These are phyloP conservation scores for Dillenia suffruticosa DNA, from an alignment of 164 flowering plant genomes.

Conservation along the genomic window DNA sequence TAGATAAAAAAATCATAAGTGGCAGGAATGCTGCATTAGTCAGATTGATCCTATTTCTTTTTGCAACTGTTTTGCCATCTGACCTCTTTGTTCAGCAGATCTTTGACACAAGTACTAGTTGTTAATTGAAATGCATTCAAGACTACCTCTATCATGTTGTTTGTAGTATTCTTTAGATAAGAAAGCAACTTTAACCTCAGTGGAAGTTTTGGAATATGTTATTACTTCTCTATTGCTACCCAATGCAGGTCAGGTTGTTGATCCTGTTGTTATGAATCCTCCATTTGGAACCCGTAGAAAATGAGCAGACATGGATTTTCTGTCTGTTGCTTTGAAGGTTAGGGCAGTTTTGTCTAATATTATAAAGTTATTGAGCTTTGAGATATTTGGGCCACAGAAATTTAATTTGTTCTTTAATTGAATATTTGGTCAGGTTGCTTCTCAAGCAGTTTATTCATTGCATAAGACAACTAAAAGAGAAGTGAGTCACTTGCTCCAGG, in stretches of 20 bases:
- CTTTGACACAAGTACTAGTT: too few species aligned
- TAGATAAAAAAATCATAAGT: too few species aligned
- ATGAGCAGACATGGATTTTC: slow-evolving; percentile 94
- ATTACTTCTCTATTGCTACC: neutral
- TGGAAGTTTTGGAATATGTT: neutral
- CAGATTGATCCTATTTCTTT: too few species aligned
- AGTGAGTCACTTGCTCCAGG: slow-evolving; percentile 34
- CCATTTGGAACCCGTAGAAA: slow-evolving; percentile 95
- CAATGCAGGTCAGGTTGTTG: slow-evolving; percentile 54
- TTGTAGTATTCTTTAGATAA: neutral
- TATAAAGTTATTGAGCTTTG: neutral
- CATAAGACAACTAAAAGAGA: slow-evolving; percentile 98
- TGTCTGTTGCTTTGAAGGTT: slow-evolving; percentile 68
- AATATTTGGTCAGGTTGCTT: slow-evolving; percentile 58
- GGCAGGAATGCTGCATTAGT: too few species aligned
- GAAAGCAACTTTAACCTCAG: too few species aligned
- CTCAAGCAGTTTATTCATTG: slow-evolving; percentile 90
- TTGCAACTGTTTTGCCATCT: neutral
- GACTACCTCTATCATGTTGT: too few species aligned
- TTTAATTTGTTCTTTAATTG: slow-evolving; percentile 1
- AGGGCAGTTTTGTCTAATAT: neutral
- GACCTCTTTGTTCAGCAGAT: neutral
- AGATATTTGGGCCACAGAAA: too few species aligned
- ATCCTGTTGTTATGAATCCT: slow-evolving; percentile 96
- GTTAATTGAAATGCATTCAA: too few species aligned